Evolutionary conservation across 1,139 yeast genomes (phyloP), one percentile per base, ranked within the genome.

Genomic region (Sugiyamaella xylanicola): DNA sequence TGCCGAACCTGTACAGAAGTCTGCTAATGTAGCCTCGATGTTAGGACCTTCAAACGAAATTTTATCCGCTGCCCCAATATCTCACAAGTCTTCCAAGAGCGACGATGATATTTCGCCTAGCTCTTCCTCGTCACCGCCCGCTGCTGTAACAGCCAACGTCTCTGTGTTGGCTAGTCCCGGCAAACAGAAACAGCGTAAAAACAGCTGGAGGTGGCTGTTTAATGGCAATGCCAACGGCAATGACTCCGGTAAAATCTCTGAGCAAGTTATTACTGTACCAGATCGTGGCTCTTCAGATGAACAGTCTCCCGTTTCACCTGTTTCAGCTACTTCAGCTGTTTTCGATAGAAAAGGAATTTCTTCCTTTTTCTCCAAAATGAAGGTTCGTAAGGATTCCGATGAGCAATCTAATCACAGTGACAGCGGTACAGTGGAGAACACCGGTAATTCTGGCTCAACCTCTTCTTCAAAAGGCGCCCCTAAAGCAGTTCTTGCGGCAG

Each of bases 121-220:
- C 8, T 36, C 59, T 1, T 50, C 57, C 22, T 27, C 48, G 5
- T 22, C 52, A 2, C 20, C 53, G 7, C 46, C 54, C 16, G 40
- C 49, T 20, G 22, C 53, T 13, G 49, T 13, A 7, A 27, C 13
- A 5, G n/a, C 39, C n/a, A 16, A 15, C 11, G 4, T 13, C 4
- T n/a, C 37, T 32, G 9, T 9, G 9, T 9, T 25, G 29, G 21
- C 46, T 1, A 27, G 41, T 39, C 29, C 54, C 11, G 25, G 22
- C 4, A 50, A 50, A 48, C 52, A 52, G 37, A 56, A 59, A 47
- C 47, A 58, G 11, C 54, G 60, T 9, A 64, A 63, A 35, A 62
- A 61, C 16, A 63, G 64, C 2, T 65, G 66, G 66, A 59, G 65
- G 7, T 63, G 68, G 66, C 55, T 65, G 7, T 63, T 64, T 44